Evolutionary conservation across 2,329 filamentous ascomycete genomes (phyloP).

Genomic region (Ophiostoma australiae): DNA sequence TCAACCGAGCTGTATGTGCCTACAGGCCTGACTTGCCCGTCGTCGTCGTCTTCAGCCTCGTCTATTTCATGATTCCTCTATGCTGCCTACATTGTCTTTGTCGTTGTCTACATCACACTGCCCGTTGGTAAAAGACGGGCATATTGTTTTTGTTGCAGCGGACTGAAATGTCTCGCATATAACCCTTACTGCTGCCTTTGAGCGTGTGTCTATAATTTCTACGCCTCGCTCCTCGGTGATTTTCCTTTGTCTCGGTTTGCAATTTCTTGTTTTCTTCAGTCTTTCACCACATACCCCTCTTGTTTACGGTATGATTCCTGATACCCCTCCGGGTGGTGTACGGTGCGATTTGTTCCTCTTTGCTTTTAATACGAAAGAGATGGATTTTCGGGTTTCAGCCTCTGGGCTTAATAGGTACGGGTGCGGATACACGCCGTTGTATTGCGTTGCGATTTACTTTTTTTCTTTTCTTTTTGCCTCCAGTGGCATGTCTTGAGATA

Average conservation of each 20-base stretch:
- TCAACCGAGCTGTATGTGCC: conserved; percentile 25
- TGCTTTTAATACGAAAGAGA: background rate
- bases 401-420: background rate
- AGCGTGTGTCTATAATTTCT: background rate
- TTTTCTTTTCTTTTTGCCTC: background rate
- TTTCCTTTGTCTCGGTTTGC: background rate
- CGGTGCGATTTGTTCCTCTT: conserved; percentile 9
- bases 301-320: conserved; percentile 13
- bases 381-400: background rate
- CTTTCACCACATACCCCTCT: conserved; percentile 4
- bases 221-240: background rate
- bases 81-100: background rate
- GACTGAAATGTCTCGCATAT: background rate
- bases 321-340: conserved; percentile 3
- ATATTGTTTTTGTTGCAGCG: background rate
- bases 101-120: background rate
- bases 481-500: background rate
- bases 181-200: background rate
- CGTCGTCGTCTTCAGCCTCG: conserved; percentile 23
- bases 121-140: background rate
- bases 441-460: background rate
- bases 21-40: conserved; percentile 23
- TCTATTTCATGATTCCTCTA: conserved; percentile 24
- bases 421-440: background rate
- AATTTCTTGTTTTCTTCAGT: background rate